phyloP scores from a whole-genome alignment of 1,284 basidiomycete genomes.

The Psilocybe mexicana region DNA sequence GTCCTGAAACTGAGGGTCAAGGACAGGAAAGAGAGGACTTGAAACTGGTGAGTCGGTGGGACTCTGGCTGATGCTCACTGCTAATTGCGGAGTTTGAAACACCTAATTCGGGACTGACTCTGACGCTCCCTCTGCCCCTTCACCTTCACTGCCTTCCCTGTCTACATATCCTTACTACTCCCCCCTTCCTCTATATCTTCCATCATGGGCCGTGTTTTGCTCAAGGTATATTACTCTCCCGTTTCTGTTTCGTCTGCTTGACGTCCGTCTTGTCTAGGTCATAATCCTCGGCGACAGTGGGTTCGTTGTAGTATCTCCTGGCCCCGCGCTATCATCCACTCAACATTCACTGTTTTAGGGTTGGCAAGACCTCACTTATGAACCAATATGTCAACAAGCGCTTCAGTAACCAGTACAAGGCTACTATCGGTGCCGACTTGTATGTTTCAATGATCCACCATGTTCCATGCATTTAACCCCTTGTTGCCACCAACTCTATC shows the following conservation, averaged over 20 bases:
- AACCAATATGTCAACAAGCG: constrained; percentile 99
- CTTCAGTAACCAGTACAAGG: constrained; percentile 99
- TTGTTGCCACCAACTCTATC: constrained; percentile 6
- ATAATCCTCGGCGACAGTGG: constrained; percentile 98
- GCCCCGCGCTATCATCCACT: constrained; percentile 13
- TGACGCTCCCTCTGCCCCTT: constrained; percentile 9
- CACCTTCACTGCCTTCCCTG: constrained; percentile 14
- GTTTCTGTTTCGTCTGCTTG: neutral
- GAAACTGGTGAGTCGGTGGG: neutral
- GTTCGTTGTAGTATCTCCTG: constrained; percentile 50
- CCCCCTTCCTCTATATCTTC: constrained; percentile 13
- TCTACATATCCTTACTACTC: constrained; percentile 8
- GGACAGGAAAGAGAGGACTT: constrained; percentile 11
- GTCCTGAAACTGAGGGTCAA: neutral
- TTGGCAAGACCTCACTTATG: constrained; percentile 99
- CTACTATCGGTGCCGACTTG: constrained; percentile 93
- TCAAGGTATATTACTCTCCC: constrained; percentile 72
- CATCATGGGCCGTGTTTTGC: constrained; percentile 84
- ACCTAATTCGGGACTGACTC: constrained; percentile 28
- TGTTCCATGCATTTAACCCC: constrained; percentile 17
- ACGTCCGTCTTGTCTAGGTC: constrained; percentile 55
- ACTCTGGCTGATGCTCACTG: neutral
- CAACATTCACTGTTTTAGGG: constrained; percentile 50
- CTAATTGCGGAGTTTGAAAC: constrained; percentile 40
- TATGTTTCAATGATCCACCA: constrained; percentile 41